Base-by-base conservation (phyloP, 1,284 basidiomycete species). In the Veloporphyrellus conicus region DNA sequence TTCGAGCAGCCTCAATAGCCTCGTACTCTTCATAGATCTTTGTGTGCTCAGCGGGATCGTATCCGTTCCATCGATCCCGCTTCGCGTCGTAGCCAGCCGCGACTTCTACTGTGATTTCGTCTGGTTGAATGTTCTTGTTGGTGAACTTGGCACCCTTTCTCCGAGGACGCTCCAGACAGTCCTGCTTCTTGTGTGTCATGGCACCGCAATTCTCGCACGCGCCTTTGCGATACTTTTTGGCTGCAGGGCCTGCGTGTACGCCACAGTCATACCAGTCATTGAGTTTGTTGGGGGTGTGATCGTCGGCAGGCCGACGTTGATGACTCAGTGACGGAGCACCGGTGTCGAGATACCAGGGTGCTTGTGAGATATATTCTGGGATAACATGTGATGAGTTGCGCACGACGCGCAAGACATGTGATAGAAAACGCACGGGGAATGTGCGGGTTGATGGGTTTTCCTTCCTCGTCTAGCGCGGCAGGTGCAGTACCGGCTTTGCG, bases 121-220 rank as follows among this genome's bases (percentile, higher is more conserved):
- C 96, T 2, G 90, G 78, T 47, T 85, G 84, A 53, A 99, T 97
- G 62, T 95, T 77, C 68, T 84, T 87, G 70, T 87, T 88, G 19
- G 93, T 92, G 69, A 79, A 98, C 71, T 88, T 96, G 36, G 96
- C 96, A 28, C 96, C 96, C 63, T 92, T 91, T 76, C 91, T 93
- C 48, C 96, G 81, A 20, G 96, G 96, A 47, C 96, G 82, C 70
- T 99, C 96, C 41, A 99, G 77, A 68, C 96, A 99, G 67, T 99
- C 96, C 59, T 80, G 73, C 51, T 78, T 81, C 70, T 90, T 88
- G 75, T 99, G 96, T 2, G 92, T 90, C 78, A 97, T 87, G 15
- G 95, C 90, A 49, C 95, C 95, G 61, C 95, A 99, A 67, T 99
- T 99, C 73, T 96, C 93, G 73, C 95, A 99, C 27, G 95, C 96